Evolutionary conservation across 116 monocot genomes (phyloP).

Genomic region (Dioscorea cayenensis): DNA sequence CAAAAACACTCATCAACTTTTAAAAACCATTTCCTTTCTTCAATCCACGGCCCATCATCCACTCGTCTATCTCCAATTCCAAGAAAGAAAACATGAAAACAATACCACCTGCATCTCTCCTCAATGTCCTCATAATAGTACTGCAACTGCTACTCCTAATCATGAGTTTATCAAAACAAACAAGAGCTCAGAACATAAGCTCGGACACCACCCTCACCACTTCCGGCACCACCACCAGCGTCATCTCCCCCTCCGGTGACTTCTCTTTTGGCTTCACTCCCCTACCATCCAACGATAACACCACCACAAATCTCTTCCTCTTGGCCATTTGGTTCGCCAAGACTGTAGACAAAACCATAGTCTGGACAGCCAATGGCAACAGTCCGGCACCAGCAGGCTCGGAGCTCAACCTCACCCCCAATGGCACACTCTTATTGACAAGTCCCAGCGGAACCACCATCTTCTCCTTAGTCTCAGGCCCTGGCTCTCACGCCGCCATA

Average conservation of each 20-base stretch:
- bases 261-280: slow-evolving; percentile 50
- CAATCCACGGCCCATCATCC: too few species aligned
- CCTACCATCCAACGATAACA: neutral
- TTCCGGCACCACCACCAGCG: slow-evolving; percentile 1
- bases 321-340: slow-evolving; percentile 33
- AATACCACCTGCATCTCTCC: neutral
- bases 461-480: neutral
- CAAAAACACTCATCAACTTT: too few species aligned
- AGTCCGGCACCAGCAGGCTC: slow-evolving; percentile 3
- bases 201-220: slow-evolving; percentile 22
- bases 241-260: slow-evolving; percentile 40
- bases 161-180: neutral
- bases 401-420: slow-evolving; percentile 10
- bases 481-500: slow-evolving; percentile 18
- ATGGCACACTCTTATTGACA: slow-evolving; percentile 16
- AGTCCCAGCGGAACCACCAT: neutral
- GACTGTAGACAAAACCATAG: slow-evolving; percentile 16
- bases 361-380: slow-evolving; percentile 24
- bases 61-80: too few species aligned
- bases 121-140: neutral
- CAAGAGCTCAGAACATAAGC: slow-evolving; percentile 20
- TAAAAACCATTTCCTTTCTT: too few species aligned
- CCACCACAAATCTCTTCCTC: slow-evolving; percentile 15
- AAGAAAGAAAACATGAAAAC: too few species aligned
- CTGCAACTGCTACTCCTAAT: neutral